Percentiles rank a stretch among this genome's conserved stretches.
These are phyloP conservation scores for Syzygium malaccense DNA, from an alignment of 441 rosid genomes.

Conservation along the genomic window DNA sequence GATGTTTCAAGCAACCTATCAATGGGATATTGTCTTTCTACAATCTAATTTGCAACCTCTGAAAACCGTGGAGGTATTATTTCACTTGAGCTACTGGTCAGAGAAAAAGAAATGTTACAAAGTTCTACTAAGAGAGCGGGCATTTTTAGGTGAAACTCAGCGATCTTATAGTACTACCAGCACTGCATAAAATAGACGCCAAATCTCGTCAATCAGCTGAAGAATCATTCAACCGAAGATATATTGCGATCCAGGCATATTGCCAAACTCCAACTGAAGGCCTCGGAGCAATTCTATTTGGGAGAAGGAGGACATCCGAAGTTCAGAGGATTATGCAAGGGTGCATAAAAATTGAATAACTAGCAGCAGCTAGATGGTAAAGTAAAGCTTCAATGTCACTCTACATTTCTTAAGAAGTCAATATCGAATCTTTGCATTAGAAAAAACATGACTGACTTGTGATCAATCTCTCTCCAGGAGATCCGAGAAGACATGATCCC, in stretches of 20 bases:
- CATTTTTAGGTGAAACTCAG: background rate
- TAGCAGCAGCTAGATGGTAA: background rate
- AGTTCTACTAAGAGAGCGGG: background rate
- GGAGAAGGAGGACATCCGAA: background rate
- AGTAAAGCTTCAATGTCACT: background rate
- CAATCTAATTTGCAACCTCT: background rate
- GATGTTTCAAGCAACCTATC: background rate
- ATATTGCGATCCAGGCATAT: background rate
- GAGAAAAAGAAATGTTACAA: background rate
- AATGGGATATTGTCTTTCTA: background rate
- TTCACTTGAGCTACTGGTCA: background rate
- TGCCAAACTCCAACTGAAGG: background rate
- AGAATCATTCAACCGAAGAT: background rate
- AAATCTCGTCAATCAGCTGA: background rate
- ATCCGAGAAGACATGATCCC: background rate
- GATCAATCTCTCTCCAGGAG: background rate
- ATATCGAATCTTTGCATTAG: background rate
- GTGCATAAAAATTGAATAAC: background rate
- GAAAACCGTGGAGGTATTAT: background rate
- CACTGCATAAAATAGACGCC: background rate
- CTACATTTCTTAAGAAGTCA: background rate
- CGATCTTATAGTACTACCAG: background rate
- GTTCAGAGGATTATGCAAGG: background rate
- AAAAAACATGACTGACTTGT: background rate
- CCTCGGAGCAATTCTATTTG: background rate